Evolutionary conservation across 2,329 filamentous ascomycete genomes (phyloP), one percentile per base, ranked within the genome.

Genomic region (Podosphaera fusca): DNA sequence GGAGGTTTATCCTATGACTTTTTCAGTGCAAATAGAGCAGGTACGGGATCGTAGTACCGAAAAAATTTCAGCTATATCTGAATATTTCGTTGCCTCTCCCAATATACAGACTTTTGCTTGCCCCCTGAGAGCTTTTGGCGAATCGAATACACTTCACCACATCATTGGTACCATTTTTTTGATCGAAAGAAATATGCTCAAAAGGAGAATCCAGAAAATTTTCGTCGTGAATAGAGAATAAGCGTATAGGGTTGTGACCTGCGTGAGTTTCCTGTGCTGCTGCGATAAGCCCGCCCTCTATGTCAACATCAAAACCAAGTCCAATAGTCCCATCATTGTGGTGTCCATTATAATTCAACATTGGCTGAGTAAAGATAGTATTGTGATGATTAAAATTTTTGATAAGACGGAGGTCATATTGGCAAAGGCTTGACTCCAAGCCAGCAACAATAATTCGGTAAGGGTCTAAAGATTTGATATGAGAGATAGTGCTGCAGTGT

Each of bases 371-470:
- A 4, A 54, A 53, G 1, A 14, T 38, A 21, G 21, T 12, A 30
- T 58, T 60, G 1, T 50, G 36, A 2, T 21, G 21, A 5, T 55
- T 9, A 33, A 35, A n/a, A 36, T 36, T 14, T 59, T 62, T 61
- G 31, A 60, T 60, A 60, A 71, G 78, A 1, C 80, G 76, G 36
- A 76, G 59, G 60, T 83, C 80, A 62, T 80, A 82, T 4, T 81
- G 66, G 1, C 70, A 70, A 69, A 82, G 75, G 56, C 63, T 69
- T 63, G 70, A 71, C 36, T 67, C 62, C 1, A 79, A 66, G 0
- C 78, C 77, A 0, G 76, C 73, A 2, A 75, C 74, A 1, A 82
- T 67, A 29, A 81, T 67, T 50, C 75, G 73, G 61, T 78, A 67
- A 6, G 67, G 65, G 54, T 73, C 72, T 1, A 80, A 62, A 56